Evolutionary conservation across 2,329 filamentous ascomycete species (phyloP).

Genomic region (Podosphaera fusca): DNA sequence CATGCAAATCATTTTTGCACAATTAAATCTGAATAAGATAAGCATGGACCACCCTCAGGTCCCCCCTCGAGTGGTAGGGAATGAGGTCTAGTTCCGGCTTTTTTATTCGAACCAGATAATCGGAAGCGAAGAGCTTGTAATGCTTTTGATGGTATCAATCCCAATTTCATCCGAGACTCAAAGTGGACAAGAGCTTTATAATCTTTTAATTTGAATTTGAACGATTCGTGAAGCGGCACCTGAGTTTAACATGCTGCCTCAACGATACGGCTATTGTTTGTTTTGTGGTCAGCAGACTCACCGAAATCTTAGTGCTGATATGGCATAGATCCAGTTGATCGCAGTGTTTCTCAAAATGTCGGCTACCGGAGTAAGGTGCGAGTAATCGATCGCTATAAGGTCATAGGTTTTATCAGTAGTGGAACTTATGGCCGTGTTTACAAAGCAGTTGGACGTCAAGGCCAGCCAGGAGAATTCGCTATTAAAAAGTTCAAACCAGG

Average conservation of each 20-base stretch:
- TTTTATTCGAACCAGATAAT: conserved; percentile 20
- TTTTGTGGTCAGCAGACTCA: conserved; percentile 6
- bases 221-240: background rate
- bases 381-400: conserved; percentile 81
- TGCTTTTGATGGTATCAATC: conserved; percentile 31
- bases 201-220: background rate
- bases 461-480: conserved; percentile 62
- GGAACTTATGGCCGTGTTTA: conserved; percentile 96
- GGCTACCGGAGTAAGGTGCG: conserved; percentile 57
- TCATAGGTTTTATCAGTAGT: conserved; percentile 93
- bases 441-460: conserved; percentile 64
- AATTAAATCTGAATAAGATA: background rate
- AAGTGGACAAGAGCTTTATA: too few species aligned
- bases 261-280: conserved; percentile 12
- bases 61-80: conserved; percentile 15
- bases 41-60: conserved; percentile 9
- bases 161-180: background rate
- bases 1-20: background rate
- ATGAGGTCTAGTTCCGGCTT: conserved; percentile 11
- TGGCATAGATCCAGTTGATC: conserved; percentile 27
- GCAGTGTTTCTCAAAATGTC: conserved; percentile 21
- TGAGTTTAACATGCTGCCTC: conserved; percentile 12
- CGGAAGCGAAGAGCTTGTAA: conserved; percentile 36
- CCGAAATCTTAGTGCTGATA: conserved; percentile 16
- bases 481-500: conserved; percentile 64